phyloP scores from a whole-genome alignment of 441 rosid genomes.

The Daphne laureola region DNA sequence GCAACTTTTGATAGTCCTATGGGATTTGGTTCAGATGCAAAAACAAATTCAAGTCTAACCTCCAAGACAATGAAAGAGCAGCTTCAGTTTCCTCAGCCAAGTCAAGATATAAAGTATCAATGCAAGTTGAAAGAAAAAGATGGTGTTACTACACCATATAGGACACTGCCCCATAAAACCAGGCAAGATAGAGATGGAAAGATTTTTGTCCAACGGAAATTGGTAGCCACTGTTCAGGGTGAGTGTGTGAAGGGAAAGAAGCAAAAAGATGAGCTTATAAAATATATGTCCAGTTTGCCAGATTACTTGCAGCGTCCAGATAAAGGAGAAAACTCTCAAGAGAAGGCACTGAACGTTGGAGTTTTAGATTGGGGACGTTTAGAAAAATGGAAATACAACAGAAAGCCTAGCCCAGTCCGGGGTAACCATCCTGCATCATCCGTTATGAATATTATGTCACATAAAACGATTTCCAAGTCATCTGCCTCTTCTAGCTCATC shows the following conservation, averaged over 20 bases:
- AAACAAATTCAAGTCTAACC: constrained; percentile 25
- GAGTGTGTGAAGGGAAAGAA: constrained; percentile 21
- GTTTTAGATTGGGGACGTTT: constrained; percentile 82
- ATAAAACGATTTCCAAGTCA: constrained; percentile 22
- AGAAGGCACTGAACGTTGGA: constrained; percentile 67
- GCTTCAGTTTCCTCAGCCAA: constrained; percentile 18
- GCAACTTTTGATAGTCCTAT: constrained; percentile 14
- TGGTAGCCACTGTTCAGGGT: constrained; percentile 19
- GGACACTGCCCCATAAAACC: constrained; percentile 17
- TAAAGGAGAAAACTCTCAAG: constrained; percentile 35
- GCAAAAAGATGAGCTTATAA: constrained; percentile 46
- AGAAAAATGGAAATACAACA: constrained; percentile 40
- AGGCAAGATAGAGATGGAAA: constrained; percentile 19
- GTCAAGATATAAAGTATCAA: constrained; percentile 20
- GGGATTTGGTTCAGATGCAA: constrained; percentile 20
- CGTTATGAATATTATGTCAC: constrained; percentile 10
- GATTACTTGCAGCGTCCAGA: constrained; percentile 51
- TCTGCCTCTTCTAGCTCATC: constrained; percentile 21
- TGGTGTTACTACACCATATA: constrained; percentile 7
- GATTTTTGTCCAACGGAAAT: constrained; percentile 21
- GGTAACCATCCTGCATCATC: constrained; percentile 24
- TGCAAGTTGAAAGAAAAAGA: constrained; percentile 28
- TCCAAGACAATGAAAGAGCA: constrained; percentile 34
- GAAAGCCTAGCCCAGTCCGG: constrained; percentile 18
- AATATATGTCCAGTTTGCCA: constrained; percentile 65